Percentiles rank a stretch among this genome's conserved stretches.
phyloP scores from a whole-genome alignment of 768 basidiomycete genomes.

The Rhodotorula toruloides region DNA sequence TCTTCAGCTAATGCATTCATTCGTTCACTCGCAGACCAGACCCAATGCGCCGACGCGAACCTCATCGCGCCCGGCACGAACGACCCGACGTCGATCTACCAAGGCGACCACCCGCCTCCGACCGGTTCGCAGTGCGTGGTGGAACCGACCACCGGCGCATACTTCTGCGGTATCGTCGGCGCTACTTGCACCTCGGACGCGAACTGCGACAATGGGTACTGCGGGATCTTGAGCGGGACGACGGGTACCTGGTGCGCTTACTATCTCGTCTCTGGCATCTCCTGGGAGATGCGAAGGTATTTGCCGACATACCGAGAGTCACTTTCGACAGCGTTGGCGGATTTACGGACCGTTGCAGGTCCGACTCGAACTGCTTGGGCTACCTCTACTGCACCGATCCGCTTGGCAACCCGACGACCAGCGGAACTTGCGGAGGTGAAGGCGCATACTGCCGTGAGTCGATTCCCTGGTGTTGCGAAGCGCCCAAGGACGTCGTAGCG shows the following conservation, averaged over 20 bases:
- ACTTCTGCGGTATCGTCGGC: constrained; percentile 28
- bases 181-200: constrained; percentile 5
- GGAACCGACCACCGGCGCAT: constrained; percentile 12
- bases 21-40: neutral
- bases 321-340: too few species aligned
- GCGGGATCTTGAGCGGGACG: constrained; percentile 4
- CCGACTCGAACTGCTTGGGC: constrained; percentile 18
- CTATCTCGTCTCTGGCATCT: too few species aligned
- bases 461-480: too few species aligned
- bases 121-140: neutral
- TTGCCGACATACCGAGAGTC: too few species aligned
- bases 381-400: constrained; percentile 21
- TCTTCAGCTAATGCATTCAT: too few species aligned
- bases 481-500: too few species aligned
- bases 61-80: neutral
- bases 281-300: neutral
- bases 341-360: neutral
- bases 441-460: constrained; percentile 1
- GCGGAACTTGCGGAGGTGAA: constrained; percentile 16
- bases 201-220: constrained; percentile 20
- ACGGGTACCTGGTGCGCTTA: neutral
- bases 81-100: neutral
- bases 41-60: constrained; percentile 3
- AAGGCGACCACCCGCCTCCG: constrained; percentile 16
- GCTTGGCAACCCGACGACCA: neutral